Evolutionary conservation across 345 rosid species (phyloP).

Genomic region (Eucalyptus camaldulensis): DNA sequence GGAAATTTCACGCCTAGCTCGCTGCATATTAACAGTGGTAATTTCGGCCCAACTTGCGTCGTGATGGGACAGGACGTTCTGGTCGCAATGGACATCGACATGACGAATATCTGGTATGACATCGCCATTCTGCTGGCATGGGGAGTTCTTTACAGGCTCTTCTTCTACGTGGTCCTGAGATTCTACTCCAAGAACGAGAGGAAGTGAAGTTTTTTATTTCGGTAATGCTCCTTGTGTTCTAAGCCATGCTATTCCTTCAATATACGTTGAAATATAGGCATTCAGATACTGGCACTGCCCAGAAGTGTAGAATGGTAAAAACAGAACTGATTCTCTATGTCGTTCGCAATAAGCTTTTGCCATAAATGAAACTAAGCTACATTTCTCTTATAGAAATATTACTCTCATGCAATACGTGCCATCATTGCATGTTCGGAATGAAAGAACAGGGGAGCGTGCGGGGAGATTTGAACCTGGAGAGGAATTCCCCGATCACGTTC

Average conservation of each 20-base stretch:
- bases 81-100: slow-evolving; percentile 24
- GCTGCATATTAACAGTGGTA: not conserved
- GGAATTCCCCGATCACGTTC: not conserved
- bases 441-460: not conserved
- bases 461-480: not conserved
- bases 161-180: slow-evolving; percentile 42
- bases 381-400: not conserved
- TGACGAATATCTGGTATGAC: slow-evolving; percentile 31
- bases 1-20: slow-evolving; percentile 16
- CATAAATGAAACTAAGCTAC: not conserved
- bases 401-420: not conserved
- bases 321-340: not conserved
- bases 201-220: slow-evolving; percentile 2
- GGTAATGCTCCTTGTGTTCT: not conserved
- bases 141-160: slow-evolving; percentile 42
- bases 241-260: not conserved
- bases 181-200: slow-evolving; percentile 45
- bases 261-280: not conserved
- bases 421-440: not conserved
- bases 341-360: not conserved
- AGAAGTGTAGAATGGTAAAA: not conserved
- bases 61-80: slow-evolving; percentile 43
- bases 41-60: not conserved
- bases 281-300: not conserved
- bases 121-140: slow-evolving; percentile 45